Percentiles rank a stretch among this genome's conserved stretches.
phyloP scores from a whole-genome alignment of 2,329 filamentous ascomycete species.

The Xylariaceae sp. region DNA sequence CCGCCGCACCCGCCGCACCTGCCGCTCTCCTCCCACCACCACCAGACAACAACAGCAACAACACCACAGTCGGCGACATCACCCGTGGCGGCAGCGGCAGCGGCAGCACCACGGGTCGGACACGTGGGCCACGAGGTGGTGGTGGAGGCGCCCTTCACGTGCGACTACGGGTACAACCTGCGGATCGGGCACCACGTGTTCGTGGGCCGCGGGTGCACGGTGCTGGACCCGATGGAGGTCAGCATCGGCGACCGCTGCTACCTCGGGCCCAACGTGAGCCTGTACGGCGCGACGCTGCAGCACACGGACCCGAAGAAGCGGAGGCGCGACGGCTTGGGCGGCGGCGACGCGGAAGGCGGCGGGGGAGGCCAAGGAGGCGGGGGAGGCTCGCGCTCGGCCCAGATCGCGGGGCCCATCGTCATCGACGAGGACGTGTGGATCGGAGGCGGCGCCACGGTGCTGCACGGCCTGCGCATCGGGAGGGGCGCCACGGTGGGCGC shows the following conservation, averaged over 20 bases:
- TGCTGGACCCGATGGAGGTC: conserved; percentile 80
- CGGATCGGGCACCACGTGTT: conserved; percentile 76
- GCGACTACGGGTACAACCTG: conserved; percentile 95
- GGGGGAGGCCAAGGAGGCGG: no score
- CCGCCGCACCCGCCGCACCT: no score
- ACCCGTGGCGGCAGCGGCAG: conserved; percentile 40
- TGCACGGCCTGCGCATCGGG: conserved; percentile 74
- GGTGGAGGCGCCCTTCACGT: conserved; percentile 83
- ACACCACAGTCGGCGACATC: conserved; percentile 44
- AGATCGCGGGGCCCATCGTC: conserved; percentile 61
- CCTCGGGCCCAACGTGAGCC: conserved; percentile 78
- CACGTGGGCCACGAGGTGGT: conserved; percentile 66
- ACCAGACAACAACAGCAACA: no score
- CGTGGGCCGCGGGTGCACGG: conserved; percentile 74
- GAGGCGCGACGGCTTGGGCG: no score
- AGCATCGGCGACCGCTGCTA: conserved; percentile 70
- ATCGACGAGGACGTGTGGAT: conserved; percentile 86
- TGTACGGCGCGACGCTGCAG: conserved; percentile 63
- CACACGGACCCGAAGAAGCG: conserved; percentile 66
- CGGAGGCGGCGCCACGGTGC: conserved; percentile 66
- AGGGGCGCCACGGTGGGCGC: conserved; percentile 74
- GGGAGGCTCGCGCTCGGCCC: conserved; percentile 67
- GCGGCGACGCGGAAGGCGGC: no score
- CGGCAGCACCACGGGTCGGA: no score
- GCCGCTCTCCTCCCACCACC: no score